Base-by-base conservation (phyloP, 148 eudicot species). In the Euryodendron excelsum region DNA sequence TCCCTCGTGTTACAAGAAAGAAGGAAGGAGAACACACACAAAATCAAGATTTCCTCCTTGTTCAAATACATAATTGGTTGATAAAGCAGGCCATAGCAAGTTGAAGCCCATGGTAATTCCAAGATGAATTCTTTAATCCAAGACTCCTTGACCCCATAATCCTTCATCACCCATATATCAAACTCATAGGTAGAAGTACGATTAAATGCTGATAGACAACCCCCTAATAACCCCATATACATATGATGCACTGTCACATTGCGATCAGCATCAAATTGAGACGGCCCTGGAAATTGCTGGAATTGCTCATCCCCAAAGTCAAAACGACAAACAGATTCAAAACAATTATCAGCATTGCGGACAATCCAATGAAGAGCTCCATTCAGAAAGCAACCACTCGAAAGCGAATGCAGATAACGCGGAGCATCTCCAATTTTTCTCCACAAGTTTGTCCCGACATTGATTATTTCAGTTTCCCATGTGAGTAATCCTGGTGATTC, bases 151-250 rank as follows among this genome's bases (percentile, higher is more conserved):
- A 75, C 82, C 0, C 80, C 87, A 36, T 86, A 84, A 3, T 84
- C 86, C 1, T 84, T 87, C 89, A 87, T 84, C 36, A 84, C 86
- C 89, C 89, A 87, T 2, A 87, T 82, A 68, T 68, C 50, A 21
- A 68, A 28, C 66, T 75, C 82, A 5, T 82, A 72, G 68, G 77
- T 80, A 5, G 80, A 73, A 21, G 72, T 11, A 37, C 39, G 31
- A 9, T 87, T 68, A 23, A 82, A 87, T 0, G 62, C 59, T 0
- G 89, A 84, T 27, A 87, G 78, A 33, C 77, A 60, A 11, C 80
- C 80, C 1, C 60, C 64, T 69, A 87, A 74, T 12, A 84, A 62
- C 58, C 84, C 87, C 70, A 87, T 59, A 73, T 84, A 82, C 1
- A 87, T 84, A 81, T 80, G 60, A 66, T 82, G 63, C 14, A 82